Conservation (phyloP, 352 stramenopile genomes). For the Phytophthora agathidicida region DNA sequence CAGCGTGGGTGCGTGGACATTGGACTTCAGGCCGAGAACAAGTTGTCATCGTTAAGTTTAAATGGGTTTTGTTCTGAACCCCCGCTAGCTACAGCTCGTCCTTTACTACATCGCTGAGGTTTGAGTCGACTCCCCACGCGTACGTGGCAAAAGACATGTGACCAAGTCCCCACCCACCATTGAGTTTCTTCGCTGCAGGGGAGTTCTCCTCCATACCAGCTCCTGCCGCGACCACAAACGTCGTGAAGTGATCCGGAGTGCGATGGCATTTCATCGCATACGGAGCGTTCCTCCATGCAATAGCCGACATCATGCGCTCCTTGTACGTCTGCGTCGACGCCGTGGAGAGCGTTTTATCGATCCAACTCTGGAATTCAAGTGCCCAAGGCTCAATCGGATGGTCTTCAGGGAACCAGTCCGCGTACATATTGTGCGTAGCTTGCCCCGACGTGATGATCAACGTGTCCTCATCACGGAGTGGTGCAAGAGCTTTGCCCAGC, state of each 20-base stretch:
- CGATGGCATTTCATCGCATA: constrained; percentile 44
- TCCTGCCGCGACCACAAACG: constrained; percentile 53
- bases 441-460: constrained; percentile 77
- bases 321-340: constrained; percentile 24
- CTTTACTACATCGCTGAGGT: constrained; percentile 29
- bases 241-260: constrained; percentile 56
- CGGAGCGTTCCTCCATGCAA: constrained; percentile 45
- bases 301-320: constrained; percentile 32
- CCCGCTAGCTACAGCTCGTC: constrained; percentile 25
- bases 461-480: constrained; percentile 68
- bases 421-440: constrained; percentile 49
- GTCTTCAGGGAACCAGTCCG: constrained; percentile 20
- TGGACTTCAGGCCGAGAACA: too few relatives aligned
- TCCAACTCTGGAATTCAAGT: constrained; percentile 41
- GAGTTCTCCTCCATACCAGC: constrained; percentile 48
- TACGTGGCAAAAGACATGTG: constrained; percentile 52
- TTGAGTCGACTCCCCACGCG: constrained; percentile 37
- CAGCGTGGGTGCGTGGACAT: too few relatives aligned
- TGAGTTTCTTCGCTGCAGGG: constrained; percentile 36
- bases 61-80: neutral
- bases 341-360: constrained; percentile 39
- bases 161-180: constrained; percentile 39
- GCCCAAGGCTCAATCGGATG: constrained; percentile 35
- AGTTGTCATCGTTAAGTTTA: constrained; percentile 5
- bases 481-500: constrained; percentile 58